phyloP scores from a whole-genome alignment of 352 stramenopile genomes.

The Globisporangium ultimum region DNA sequence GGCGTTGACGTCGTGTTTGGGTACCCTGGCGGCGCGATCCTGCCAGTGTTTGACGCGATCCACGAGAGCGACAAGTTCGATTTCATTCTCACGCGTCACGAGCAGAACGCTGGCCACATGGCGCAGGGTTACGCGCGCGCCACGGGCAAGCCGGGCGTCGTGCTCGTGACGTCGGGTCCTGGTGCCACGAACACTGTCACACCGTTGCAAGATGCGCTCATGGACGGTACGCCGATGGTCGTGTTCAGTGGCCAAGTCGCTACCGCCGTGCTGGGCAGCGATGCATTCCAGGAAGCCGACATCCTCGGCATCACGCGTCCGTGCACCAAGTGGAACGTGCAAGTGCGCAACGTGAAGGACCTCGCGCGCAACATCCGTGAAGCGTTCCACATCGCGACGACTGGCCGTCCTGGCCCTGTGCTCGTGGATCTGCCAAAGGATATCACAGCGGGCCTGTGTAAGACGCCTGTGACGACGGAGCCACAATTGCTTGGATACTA shows the following conservation, averaged over 20 bases:
- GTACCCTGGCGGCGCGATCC: constrained; percentile 92
- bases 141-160: constrained; percentile 87
- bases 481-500: constrained; percentile 85
- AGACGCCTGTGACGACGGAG: constrained; percentile 62
- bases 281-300: constrained; percentile 92
- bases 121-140: constrained; percentile 81
- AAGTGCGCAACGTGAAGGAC: constrained; percentile 94
- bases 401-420: constrained; percentile 91
- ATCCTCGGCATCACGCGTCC: constrained; percentile 84
- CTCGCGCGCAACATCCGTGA: constrained; percentile 94
- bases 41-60: constrained; percentile 95
- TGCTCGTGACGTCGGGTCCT: constrained; percentile 92
- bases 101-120: constrained; percentile 85
- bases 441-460: constrained; percentile 83
- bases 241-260: constrained; percentile 94
- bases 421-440: constrained; percentile 96
- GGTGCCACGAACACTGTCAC: constrained; percentile 94
- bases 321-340: constrained; percentile 96
- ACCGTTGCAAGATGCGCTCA: constrained; percentile 92
- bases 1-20: constrained; percentile 91
- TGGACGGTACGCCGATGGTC: constrained; percentile 93
- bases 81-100: constrained; percentile 78
- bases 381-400: constrained; percentile 94
- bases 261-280: constrained; percentile 87
- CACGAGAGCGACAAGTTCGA: constrained; percentile 84